A percentile compares a stretch with the other conserved stretches of the same genome.
These are phyloP conservation scores for Candida silvatica DNA, from an alignment of 805 yeast species.

Conservation along the genomic window DNA sequence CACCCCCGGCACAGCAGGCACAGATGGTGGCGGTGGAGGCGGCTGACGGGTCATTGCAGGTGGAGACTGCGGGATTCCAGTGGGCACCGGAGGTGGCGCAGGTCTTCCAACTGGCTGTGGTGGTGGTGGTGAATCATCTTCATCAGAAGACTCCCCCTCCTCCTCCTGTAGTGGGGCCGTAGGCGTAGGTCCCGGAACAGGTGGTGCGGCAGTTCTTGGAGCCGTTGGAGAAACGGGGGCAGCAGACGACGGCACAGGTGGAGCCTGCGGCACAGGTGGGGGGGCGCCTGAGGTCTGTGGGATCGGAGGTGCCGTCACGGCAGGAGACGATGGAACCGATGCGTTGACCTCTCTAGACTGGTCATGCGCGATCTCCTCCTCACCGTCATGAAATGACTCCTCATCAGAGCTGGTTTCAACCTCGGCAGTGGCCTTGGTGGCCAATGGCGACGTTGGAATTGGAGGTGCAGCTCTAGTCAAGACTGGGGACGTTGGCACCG, in stretches of 20 bases:
- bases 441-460: slow-evolving; percentile 6
- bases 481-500: slow-evolving; percentile 1
- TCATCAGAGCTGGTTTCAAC: slow-evolving; percentile 7
- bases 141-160: too few species aligned
- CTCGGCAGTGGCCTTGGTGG: too few species aligned
- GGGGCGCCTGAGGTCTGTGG: background rate
- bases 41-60: background rate
- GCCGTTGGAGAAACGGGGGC: slow-evolving; percentile 1
- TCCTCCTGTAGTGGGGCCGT: too few species aligned
- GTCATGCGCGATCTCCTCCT: background rate
- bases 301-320: background rate
- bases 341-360: too few species aligned
- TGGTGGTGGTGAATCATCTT: too few species aligned
- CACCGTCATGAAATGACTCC: slow-evolving; percentile 11
- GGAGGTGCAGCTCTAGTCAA: slow-evolving; percentile 3
- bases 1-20: background rate
- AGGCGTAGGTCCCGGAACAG: slow-evolving; percentile 4
- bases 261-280: too few species aligned
- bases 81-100: slow-evolving; percentile 5
- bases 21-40: background rate
- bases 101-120: too few species aligned
- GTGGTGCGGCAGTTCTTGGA: slow-evolving; percentile 2
- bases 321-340: background rate
- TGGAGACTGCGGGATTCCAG: slow-evolving; percentile 1
- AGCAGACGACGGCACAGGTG: too few species aligned